Evolutionary conservation across 2,329 filamentous ascomycete species (phyloP).

Genomic region (Ceratocystis cubensis): DNA sequence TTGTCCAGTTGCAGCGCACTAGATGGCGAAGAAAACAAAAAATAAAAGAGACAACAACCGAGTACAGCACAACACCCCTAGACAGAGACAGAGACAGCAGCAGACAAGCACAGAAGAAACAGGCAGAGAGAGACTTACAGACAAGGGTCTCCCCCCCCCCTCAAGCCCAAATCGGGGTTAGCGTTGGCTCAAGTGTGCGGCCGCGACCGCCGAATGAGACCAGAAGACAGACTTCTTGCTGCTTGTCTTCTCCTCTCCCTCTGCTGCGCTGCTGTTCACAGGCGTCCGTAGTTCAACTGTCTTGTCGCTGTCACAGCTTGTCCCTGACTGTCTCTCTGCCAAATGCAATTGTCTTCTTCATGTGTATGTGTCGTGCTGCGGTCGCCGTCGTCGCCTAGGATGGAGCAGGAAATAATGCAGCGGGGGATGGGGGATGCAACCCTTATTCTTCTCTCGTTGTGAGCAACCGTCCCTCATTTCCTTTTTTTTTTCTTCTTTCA

Average conservation of each 20-base stretch:
- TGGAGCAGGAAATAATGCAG: too few relatives aligned
- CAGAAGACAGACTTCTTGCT: not conserved
- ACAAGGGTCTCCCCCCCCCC: not conserved
- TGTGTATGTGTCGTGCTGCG: too few relatives aligned
- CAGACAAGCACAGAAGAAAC: not conserved
- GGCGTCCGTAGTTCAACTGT: too few relatives aligned
- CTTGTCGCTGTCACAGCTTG: too few relatives aligned
- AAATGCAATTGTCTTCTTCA: too few relatives aligned
- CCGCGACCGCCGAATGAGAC: constrained; percentile 15
- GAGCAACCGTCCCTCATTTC: not conserved
- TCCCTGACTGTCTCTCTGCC: too few relatives aligned
- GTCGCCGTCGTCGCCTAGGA: too few relatives aligned
- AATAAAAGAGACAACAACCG: constrained; percentile 6
- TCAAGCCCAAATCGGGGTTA: constrained; percentile 9
- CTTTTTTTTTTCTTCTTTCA: not conserved
- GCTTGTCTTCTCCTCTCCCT: not conserved
- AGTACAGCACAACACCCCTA: not conserved
- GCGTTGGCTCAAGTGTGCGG: constrained; percentile 14
- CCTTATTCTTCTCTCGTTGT: not conserved
- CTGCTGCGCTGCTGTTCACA: not conserved
- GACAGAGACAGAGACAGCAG: not conserved
- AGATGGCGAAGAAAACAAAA: not conserved
- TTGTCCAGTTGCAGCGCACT: constrained; percentile 1
- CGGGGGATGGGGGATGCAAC: too few relatives aligned
- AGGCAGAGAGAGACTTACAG: not conserved